Conservation (phyloP, 345 rosid genomes). For the Melastoma malabathricum region DNA sequence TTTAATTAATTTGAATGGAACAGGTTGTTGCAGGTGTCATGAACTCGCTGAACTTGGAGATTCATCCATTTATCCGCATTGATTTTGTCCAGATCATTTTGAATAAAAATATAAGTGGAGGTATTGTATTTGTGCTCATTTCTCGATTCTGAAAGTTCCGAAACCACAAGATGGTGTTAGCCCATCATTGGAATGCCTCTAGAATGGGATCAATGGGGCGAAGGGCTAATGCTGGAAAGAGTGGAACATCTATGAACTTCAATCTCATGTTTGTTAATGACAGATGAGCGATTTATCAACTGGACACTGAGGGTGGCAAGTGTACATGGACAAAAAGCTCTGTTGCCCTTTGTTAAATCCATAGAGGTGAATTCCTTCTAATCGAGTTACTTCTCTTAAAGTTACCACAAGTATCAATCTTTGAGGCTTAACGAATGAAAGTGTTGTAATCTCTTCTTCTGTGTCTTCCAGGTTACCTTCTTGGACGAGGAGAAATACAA, state of each 20-base stretch:
- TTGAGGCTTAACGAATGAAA: too few relatives aligned
- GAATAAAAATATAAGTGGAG: conserved; percentile 49
- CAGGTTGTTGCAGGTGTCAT: conserved; percentile 85
- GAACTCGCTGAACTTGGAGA: conserved; percentile 48
- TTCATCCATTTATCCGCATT: conserved; percentile 70
- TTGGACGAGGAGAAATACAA: conserved; percentile 55
- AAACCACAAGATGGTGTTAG: too few relatives aligned
- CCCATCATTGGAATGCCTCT: too few relatives aligned
- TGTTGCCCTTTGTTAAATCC: conserved; percentile 67
- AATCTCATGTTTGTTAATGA: conserved; percentile 9
- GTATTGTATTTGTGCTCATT: conserved; percentile 12
- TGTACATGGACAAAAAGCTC: conserved; percentile 55
- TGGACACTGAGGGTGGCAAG: conserved; percentile 79
- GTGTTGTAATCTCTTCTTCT: background rate
- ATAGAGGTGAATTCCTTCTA: conserved; percentile 38
- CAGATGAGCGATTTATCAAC: conserved; percentile 64
- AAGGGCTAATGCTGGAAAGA: too few relatives aligned
- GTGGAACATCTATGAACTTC: too few relatives aligned
- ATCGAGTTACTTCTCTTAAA: too few relatives aligned
- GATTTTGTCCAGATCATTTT: conserved; percentile 62
- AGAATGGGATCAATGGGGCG: too few relatives aligned
- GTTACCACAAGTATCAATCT: too few relatives aligned
- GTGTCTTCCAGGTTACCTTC: conserved; percentile 53
- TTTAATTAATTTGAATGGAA: conserved; percentile 20
- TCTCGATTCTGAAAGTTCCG: too few relatives aligned